A percentile compares a stretch with the other conserved stretches of the same genome.
Conservation (phyloP, 2,329 filamentous ascomycete species). For the Cladophialophora immunda region DNA sequence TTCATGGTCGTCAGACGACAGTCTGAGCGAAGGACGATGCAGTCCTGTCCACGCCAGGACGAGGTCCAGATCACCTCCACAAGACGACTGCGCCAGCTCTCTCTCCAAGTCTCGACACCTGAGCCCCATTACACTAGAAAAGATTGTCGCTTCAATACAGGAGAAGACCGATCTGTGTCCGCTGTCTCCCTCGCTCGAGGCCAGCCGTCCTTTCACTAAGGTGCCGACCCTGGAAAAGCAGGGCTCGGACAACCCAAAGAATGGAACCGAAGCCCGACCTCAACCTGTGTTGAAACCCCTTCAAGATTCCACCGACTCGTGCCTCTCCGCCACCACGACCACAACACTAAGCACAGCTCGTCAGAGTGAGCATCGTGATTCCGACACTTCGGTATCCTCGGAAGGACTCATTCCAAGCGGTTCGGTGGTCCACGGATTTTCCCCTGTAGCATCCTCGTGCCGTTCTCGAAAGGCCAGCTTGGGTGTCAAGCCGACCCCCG, state of each 20-base stretch:
- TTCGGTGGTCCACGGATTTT: conserved; percentile 86
- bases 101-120: conserved; percentile 80
- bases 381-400: conserved; percentile 70
- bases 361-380: conserved; percentile 57
- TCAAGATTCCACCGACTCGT: conserved; percentile 65
- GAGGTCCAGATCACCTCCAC: conserved; percentile 37
- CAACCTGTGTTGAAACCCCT: conserved; percentile 51
- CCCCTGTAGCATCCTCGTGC: conserved; percentile 74
- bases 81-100: conserved; percentile 47
- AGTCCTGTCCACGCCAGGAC: conserved; percentile 59
- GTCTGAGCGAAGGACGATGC: conserved; percentile 55
- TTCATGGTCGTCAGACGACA: conserved; percentile 75
- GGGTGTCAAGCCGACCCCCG: conserved; percentile 10
- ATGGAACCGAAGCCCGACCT: conserved; percentile 50
- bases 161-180: conserved; percentile 76
- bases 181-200: conserved; percentile 56
- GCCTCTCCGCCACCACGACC: conserved; percentile 66
- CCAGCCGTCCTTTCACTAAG: conserved; percentile 50
- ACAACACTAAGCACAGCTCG: conserved; percentile 58
- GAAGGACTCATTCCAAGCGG: conserved; percentile 65
- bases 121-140: conserved; percentile 89
- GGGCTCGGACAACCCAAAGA: conserved; percentile 42
- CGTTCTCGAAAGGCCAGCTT: conserved; percentile 57
- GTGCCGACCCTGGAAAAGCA: conserved; percentile 51
- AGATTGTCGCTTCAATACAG: conserved; percentile 92